Evolutionary conservation across 2,329 filamentous ascomycete species (phyloP).

Genomic region (Byssochlamys sp.): DNA sequence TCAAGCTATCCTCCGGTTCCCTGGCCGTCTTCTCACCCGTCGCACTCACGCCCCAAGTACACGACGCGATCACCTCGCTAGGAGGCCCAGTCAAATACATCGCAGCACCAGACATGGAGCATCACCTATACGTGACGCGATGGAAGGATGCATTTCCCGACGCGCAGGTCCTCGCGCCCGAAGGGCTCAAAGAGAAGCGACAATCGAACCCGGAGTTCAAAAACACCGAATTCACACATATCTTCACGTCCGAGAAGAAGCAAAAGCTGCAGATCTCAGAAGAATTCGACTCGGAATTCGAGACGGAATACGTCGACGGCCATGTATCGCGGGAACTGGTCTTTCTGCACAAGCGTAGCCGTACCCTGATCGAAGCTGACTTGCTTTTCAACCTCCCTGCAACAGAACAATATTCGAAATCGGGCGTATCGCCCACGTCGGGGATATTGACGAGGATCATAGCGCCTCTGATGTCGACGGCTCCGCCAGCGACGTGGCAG

Average conservation of each 20-base stretch:
- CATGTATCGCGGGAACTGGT: slow-evolving; percentile 81
- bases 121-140: slow-evolving; percentile 83
- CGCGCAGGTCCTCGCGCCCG: slow-evolving; percentile 71
- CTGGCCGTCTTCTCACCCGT: slow-evolving; percentile 89
- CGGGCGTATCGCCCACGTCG: slow-evolving; percentile 44
- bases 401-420: slow-evolving; percentile 67
- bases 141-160: slow-evolving; percentile 73
- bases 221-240: slow-evolving; percentile 54
- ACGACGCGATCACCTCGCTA: slow-evolving; percentile 50
- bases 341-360: slow-evolving; percentile 70
- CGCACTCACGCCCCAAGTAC: slow-evolving; percentile 66
- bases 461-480: slow-evolving; percentile 46
- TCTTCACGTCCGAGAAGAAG: slow-evolving; percentile 54
- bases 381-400: slow-evolving; percentile 85
- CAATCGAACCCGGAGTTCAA: slow-evolving; percentile 48
- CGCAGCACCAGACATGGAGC: slow-evolving; percentile 77
- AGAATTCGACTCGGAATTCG: slow-evolving; percentile 81
- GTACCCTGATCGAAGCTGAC: slow-evolving; percentile 78
- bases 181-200: slow-evolving; percentile 76
- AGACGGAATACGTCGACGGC: slow-evolving; percentile 70
- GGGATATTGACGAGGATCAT: slow-evolving; percentile 54
- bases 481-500: slow-evolving; percentile 58
- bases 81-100: slow-evolving; percentile 71
- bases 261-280: slow-evolving; percentile 48
- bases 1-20: slow-evolving; percentile 65